These are phyloP conservation scores for Grosmannia penicillata DNA, from an alignment of 2,329 filamentous ascomycete species.

Conservation along the genomic window DNA sequence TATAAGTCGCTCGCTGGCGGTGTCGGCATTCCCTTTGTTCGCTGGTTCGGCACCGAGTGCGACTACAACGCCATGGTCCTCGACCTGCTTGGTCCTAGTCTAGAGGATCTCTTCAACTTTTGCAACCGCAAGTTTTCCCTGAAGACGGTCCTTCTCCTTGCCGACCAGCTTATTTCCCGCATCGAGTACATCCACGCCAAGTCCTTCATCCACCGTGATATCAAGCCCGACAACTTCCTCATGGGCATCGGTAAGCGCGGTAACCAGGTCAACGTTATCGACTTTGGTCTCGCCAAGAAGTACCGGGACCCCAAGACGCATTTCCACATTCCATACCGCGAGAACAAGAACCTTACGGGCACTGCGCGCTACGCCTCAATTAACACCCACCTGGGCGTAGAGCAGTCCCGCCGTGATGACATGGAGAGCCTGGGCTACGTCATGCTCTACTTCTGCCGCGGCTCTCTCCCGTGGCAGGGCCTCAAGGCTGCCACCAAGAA, in stretches of 20 bases:
- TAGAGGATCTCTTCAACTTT: constrained; percentile 99
- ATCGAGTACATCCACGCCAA: constrained; percentile 99
- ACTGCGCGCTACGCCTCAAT: constrained; percentile 97
- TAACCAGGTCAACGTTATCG: constrained; percentile 98
- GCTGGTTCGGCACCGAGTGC: constrained; percentile 98
- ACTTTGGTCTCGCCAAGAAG: constrained; percentile 98
- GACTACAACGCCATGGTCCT: constrained; percentile 99
- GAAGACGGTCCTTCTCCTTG: constrained; percentile 92
- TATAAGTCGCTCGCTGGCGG: constrained; percentile 83
- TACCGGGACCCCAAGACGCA: constrained; percentile 99
- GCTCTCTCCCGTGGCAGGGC: constrained; percentile 96
- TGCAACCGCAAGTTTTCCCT: constrained; percentile 99
- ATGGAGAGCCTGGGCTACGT: constrained; percentile 99
- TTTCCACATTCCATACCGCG: constrained; percentile 98
- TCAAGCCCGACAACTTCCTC: constrained; percentile 99
- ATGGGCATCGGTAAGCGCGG: constrained; percentile 99
- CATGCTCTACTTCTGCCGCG: constrained; percentile 99
- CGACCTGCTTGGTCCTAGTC: constrained; percentile 82
- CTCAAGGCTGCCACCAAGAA: constrained; percentile 98
- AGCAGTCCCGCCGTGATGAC: constrained; percentile 97
- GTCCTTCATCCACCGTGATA: constrained; percentile 98
- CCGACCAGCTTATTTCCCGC: constrained; percentile 95
- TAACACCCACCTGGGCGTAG: constrained; percentile 96
- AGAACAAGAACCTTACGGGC: constrained; percentile 99
- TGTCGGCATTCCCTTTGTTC: constrained; percentile 95